Conservation (phyloP, 2,329 filamentous ascomycete species). For the Coniella vitis region DNA sequence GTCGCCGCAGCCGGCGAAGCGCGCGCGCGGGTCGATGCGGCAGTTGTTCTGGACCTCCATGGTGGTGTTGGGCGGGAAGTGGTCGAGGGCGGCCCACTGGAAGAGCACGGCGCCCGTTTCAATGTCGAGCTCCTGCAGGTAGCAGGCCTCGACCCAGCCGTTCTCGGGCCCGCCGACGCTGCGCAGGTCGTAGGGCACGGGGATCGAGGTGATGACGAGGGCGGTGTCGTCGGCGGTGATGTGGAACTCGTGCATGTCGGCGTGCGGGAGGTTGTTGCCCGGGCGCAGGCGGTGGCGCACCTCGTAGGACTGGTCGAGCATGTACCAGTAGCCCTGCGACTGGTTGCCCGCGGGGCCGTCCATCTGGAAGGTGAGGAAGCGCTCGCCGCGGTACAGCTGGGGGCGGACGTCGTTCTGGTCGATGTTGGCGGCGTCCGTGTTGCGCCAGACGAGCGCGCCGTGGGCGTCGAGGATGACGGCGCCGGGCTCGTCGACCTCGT, state of each 20-base stretch:
- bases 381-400: conserved; percentile 25
- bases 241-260: conserved; percentile 36
- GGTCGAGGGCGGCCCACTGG: conserved; percentile 23
- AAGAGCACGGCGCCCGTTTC: conserved; percentile 31
- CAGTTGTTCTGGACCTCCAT: conserved; percentile 16
- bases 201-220: conserved; percentile 35
- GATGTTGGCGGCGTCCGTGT: conserved; percentile 17
- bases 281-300: conserved; percentile 12
- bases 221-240: conserved; percentile 34
- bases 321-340: conserved; percentile 11
- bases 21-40: conserved; percentile 5
- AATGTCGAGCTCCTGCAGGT: conserved; percentile 33
- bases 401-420: conserved; percentile 19
- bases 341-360: conserved; percentile 8
- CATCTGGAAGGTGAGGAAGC: conserved; percentile 31
- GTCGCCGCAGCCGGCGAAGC: conserved; percentile 14
- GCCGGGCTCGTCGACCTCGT: conserved; percentile 15
- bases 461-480: conserved; percentile 21
- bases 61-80: conserved; percentile 7
- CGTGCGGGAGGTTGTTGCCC: conserved; percentile 23
- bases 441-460: conserved; percentile 22
- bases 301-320: conserved; percentile 15
- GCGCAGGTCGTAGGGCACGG: conserved; percentile 24
- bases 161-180: conserved; percentile 26
- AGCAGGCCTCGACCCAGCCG: conserved; percentile 27